Evolutionary conservation across 2,329 filamentous ascomycete species (phyloP).

Genomic region (Nothophaeocryptopus gaeumannii): DNA sequence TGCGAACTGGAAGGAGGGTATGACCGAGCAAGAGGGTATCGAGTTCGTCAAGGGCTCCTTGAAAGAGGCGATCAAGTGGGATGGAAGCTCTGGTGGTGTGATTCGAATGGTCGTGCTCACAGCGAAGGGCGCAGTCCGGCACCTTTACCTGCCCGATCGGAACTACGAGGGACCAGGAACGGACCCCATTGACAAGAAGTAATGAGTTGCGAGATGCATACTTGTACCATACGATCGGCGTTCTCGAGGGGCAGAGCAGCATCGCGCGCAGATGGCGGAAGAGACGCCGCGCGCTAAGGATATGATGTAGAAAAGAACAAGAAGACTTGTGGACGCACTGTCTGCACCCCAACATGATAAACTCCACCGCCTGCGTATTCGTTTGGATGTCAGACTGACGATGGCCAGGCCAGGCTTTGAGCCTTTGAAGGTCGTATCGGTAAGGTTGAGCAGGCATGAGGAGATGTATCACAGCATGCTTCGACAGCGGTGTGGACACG

Average conservation of each 20-base stretch:
- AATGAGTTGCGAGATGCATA: conserved; percentile 2
- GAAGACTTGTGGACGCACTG: too few relatives aligned
- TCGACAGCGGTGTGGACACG: too few relatives aligned
- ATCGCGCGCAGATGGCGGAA: background rate
- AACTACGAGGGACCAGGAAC: conserved; percentile 74
- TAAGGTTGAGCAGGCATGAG: too few relatives aligned
- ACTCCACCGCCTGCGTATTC: too few relatives aligned
- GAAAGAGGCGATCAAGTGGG: conserved; percentile 97
- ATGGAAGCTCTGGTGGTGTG: conserved; percentile 95
- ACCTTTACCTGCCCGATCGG: conserved; percentile 92
- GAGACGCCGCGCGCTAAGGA: too few relatives aligned
- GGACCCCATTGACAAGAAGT: conserved; percentile 27
- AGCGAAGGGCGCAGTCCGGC: conserved; percentile 80
- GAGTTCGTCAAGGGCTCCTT: conserved; percentile 89
- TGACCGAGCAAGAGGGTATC: conserved; percentile 89
- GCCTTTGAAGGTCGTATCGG: too few relatives aligned
- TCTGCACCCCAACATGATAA: too few relatives aligned
- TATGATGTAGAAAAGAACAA: too few relatives aligned
- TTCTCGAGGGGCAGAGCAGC: background rate
- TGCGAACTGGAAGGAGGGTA: conserved; percentile 89
- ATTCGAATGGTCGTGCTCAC: conserved; percentile 98
- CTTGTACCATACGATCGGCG: background rate
- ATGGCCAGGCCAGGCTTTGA: too few relatives aligned
- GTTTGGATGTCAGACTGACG: too few relatives aligned
- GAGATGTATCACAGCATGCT: too few relatives aligned